Evolutionary conservation across 208 protist genomes (phyloP).

Genomic region (Acanthamoeba triangularis): DNA sequence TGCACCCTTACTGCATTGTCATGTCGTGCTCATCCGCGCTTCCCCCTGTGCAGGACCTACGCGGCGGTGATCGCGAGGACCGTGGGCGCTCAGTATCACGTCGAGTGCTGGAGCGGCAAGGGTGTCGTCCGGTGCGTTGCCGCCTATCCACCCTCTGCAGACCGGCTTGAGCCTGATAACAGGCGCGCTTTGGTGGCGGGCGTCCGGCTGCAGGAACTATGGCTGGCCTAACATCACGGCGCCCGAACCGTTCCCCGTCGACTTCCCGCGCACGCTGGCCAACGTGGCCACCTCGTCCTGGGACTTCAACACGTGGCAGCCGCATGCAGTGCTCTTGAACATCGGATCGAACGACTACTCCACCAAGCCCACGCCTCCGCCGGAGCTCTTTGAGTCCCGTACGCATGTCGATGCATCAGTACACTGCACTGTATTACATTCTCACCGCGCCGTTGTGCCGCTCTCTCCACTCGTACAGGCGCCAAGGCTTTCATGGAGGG

Average conservation of each 20-base stretch:
- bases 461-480: background rate
- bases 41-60: background rate
- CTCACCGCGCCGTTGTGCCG: background rate
- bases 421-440: no score
- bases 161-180: no score
- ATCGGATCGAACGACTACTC: constrained; percentile 10
- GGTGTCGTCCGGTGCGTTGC: background rate
- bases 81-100: background rate
- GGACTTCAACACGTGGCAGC: constrained; percentile 4
- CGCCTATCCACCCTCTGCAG: background rate
- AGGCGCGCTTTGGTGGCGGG: no score
- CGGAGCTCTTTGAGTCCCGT: constrained; percentile 36
- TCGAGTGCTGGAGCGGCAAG: constrained; percentile 56
- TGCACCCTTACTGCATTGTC: background rate
- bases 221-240: constrained; percentile 30
- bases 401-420: background rate
- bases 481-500: constrained; percentile 1
- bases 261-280: constrained; percentile 17
- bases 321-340: background rate
- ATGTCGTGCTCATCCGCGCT: no score
- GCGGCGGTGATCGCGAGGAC: background rate
- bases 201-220: background rate
- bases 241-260: constrained; percentile 12
- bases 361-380: background rate
- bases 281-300: background rate